phyloP scores from a whole-genome alignment of 352 stramenopile species.

The Phytophthora pisi region DNA sequence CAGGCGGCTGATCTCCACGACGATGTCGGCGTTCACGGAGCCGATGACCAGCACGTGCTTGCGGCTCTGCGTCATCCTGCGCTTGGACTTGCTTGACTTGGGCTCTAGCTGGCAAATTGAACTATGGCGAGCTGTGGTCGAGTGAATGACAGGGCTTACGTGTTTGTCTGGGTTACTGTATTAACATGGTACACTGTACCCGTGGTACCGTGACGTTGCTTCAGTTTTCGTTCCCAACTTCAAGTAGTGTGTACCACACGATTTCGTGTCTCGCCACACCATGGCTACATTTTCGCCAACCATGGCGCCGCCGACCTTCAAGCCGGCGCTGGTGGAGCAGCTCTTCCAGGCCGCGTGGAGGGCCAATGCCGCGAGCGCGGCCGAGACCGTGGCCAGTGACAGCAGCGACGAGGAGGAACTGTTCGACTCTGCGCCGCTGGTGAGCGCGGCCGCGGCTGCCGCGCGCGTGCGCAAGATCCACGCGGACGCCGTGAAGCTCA shows the following conservation, averaged over 20 bases:
- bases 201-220: slow-evolving; percentile 2
- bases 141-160: too few relatives aligned
- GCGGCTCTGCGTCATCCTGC: slow-evolving; percentile 31
- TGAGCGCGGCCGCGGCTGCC: slow-evolving; percentile 31
- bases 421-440: slow-evolving; percentile 43
- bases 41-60: slow-evolving; percentile 74
- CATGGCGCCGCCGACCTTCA: slow-evolving; percentile 49
- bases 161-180: neutral
- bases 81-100: neutral
- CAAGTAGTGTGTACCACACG: slow-evolving; percentile 11
- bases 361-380: slow-evolving; percentile 31
- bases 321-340: slow-evolving; percentile 70
- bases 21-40: slow-evolving; percentile 85
- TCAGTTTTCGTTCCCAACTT: slow-evolving; percentile 20
- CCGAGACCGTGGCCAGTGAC: slow-evolving; percentile 31
- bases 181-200: slow-evolving; percentile 3
- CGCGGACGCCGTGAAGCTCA: slow-evolving; percentile 74
- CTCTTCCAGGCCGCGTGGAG: slow-evolving; percentile 74
- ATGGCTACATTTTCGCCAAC: neutral
- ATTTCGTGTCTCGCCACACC: slow-evolving; percentile 5
- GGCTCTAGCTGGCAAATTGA: slow-evolving; percentile 8
- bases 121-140: slow-evolving; percentile 21
- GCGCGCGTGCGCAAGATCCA: slow-evolving; percentile 75
- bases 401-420: slow-evolving; percentile 52
- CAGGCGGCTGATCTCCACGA: slow-evolving; percentile 74